Conservation (phyloP, 768 basidiomycete genomes). For the Trametes sanguinea region DNA sequence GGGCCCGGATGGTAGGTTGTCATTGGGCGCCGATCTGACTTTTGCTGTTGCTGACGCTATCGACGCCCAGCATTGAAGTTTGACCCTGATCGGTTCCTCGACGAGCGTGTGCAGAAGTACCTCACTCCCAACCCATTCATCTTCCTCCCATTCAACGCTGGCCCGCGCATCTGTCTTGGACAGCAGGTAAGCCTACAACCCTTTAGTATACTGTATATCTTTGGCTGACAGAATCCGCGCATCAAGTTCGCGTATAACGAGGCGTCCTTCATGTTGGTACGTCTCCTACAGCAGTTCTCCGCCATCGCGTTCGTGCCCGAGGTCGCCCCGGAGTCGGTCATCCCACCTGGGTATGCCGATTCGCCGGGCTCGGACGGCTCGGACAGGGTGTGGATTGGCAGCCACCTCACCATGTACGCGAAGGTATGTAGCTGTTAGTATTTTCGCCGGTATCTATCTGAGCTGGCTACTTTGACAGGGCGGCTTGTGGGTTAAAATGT, state of each 20-base stretch:
- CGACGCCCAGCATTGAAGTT: conserved; percentile 36
- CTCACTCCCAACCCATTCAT: conserved; percentile 63
- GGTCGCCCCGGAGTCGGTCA: conserved; percentile 27
- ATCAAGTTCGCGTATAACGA: conserved; percentile 55
- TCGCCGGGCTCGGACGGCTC: conserved; percentile 26
- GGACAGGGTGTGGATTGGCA: conserved; percentile 38
- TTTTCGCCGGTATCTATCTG: too few species aligned
- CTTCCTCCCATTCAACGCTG: conserved; percentile 37
- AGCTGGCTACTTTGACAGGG: conserved; percentile 33
- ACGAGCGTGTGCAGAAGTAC: conserved; percentile 49
- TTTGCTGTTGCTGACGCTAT: background rate
- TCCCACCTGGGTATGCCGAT: conserved; percentile 24
- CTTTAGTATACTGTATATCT: too few species aligned
- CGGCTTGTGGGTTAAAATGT: conserved; percentile 50
- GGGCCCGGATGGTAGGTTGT: conserved; percentile 49
- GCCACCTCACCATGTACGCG: conserved; percentile 43
- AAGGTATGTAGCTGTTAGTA: conserved; percentile 33
- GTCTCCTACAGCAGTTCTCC: conserved; percentile 53
- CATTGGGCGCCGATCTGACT: too few species aligned
- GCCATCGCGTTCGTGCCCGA: conserved; percentile 27
- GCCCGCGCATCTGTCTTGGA: conserved; percentile 36
- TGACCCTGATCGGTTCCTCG: conserved; percentile 65
- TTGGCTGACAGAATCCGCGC: background rate
- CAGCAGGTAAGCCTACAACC: conserved; percentile 34
- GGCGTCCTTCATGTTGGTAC: conserved; percentile 54